Base-by-base conservation (phyloP, 1,139 yeast genomes). In the Geotrichum siamense region DNA sequence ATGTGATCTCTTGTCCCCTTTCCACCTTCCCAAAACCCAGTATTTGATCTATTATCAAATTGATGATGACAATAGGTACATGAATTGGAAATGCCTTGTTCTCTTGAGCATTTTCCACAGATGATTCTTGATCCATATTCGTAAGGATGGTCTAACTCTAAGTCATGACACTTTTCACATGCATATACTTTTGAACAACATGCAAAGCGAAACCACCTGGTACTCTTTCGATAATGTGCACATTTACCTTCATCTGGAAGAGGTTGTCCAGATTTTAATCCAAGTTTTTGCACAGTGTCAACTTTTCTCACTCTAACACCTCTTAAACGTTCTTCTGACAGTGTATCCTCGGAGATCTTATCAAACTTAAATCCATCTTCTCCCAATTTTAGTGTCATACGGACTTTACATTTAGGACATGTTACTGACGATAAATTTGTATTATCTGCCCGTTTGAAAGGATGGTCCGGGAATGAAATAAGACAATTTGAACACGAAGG, bases 11-110 rank as follows among this genome's bases (percentile, higher is more conserved):
- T 59, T n/a, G 68, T 65, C 2, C 72, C 72, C 34, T 57, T 57
- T 0, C 72, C 72, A 21, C 72, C 72, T 47, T 68, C 72, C 72
- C 72, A 68, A 52, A 68, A 69, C 12, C 68, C 65, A 5, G 69
- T 54, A 31, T 50, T 58, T 16, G 26, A 25, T 26, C 61, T 53
- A 17, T 53, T 51, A 10, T 63, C 58, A 48, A 63, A 67, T 27
- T 62, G 55, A 42, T 64, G 66, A 9, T 58, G 55, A 47, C 71
- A 67, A 49, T 55, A 64, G 10, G 50, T 53, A 44, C 71, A 67
- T 8, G 53, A 54, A 20, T 56, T 58, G 27, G 60, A 51, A 44
- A 67, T 64, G 44, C 61, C 60, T 54, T 68, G 71, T 51, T 68
- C 72, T 8, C 69, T 55, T 10, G 72, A 66, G 51, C 72, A 68